Base-by-base conservation (phyloP, 2,329 filamentous ascomycete species). In the Juglanconis juglandina region DNA sequence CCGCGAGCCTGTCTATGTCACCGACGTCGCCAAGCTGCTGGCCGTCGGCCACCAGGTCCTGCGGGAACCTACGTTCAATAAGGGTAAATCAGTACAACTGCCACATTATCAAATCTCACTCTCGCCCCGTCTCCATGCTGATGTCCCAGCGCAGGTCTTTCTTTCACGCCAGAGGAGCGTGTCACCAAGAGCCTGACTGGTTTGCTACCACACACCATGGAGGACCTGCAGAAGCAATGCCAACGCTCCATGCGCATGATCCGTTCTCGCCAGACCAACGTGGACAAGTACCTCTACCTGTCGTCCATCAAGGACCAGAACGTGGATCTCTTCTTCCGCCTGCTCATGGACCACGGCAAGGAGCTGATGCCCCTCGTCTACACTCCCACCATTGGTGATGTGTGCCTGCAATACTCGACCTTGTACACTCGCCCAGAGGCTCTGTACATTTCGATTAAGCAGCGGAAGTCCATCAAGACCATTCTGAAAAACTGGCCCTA, bases 401-500 rank as follows among this genome's bases (percentile, higher is more conserved):
- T 96, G 67, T 99, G 95, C 79, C 82, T 96, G 73, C 89, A 94
- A 77, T 99, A 96, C 86, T 96, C 93, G 44, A 92, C 94, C 69
- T 86, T 98, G 68, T 98, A 96, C 81, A 96, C 93, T 63, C 90
- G 93, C 67, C 93, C 95, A 30, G 95, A 98, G 81, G 92, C 90
- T 66, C 85, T 98, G 76, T 99, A 98, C 80, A 90, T 99, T 66
- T 97, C 93, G 63, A 97, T 91, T 77, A 90, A 92, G 77, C 94
- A 99, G 80, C 88, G 91, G 66, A 95, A 93, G 71, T 92, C 94
- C 64, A 91, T 98, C 65, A 86, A 87, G 69, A 88, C 90, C 50
- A 93, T 98, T 73, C 87, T 98, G 66, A 82, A 87, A 71, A 98
- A 98, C 77, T 99, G 95, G 95, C 92, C 92, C 34, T 89, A 95